A percentile compares a stretch with the other conserved stretches of the same genome.
Evolutionary conservation across 176 grass and related monocot genomes (phyloP).

Genomic region (Carex scoparia): DNA sequence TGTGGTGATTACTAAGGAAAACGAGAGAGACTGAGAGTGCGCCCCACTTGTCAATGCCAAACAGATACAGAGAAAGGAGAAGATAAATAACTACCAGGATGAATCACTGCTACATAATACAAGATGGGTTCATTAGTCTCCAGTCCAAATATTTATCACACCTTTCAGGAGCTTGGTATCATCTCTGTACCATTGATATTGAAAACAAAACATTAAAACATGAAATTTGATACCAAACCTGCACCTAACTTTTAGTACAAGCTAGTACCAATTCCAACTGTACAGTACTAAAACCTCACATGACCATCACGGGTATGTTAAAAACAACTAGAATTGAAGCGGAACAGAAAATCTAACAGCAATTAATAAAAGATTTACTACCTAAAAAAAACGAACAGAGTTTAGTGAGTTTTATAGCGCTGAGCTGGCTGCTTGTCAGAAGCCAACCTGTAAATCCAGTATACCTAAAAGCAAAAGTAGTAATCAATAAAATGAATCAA

Average conservation of each 20-base stretch:
- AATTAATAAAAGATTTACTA: constrained; percentile 17
- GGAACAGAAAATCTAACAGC: neutral
- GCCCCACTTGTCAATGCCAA: neutral
- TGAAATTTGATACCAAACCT: neutral
- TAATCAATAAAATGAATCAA: neutral
- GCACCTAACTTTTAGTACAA: neutral
- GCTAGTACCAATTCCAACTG: neutral
- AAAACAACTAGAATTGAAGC: neutral
- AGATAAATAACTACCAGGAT: constrained; percentile 5
- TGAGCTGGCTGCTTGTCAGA: constrained; percentile 27
- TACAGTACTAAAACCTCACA: neutral
- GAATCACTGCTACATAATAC: neutral
- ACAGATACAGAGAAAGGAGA: constrained; percentile 1
- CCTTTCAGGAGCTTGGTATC: neutral
- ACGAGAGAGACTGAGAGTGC: neutral
- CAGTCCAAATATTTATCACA: neutral
- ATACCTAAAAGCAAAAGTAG: constrained; percentile 16
- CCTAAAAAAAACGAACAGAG: constrained; percentile 1
- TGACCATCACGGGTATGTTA: neutral
- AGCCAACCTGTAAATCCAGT: constrained; percentile 30
- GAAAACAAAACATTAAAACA: neutral
- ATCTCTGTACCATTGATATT: neutral
- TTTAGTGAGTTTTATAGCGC: constrained; percentile 28
- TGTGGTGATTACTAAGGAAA: neutral
- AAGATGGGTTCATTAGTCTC: neutral